Evolutionary conservation across 2,329 filamentous ascomycete genomes (phyloP).

Genomic region (Trichoderma guizhouense): DNA sequence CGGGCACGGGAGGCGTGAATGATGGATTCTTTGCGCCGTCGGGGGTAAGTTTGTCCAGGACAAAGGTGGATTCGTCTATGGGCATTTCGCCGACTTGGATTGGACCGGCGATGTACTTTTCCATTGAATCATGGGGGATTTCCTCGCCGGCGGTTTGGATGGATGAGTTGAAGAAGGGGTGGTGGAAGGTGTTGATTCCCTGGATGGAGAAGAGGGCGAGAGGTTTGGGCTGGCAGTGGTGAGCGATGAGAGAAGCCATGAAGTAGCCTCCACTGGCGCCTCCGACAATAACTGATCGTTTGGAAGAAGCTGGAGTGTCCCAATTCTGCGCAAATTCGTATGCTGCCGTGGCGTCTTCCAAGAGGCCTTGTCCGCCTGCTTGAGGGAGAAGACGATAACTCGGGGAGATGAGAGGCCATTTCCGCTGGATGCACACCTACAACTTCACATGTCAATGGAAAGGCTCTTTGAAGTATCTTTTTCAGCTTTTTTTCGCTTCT

Average conservation of each 20-base stretch:
- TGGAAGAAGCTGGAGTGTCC: slow-evolving; percentile 11
- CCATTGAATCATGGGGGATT: slow-evolving; percentile 27
- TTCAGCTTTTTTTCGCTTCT: background rate
- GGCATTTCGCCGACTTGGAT: slow-evolving; percentile 26
- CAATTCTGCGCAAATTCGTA: slow-evolving; percentile 31
- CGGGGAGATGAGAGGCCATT: slow-evolving; percentile 35
- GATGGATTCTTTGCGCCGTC: slow-evolving; percentile 28
- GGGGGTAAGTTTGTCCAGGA: slow-evolving; percentile 27
- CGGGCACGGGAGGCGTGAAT: slow-evolving; percentile 17
- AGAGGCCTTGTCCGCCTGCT: slow-evolving; percentile 26
- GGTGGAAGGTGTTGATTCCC: slow-evolving; percentile 36
- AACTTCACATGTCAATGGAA: background rate
- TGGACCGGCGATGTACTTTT: slow-evolving; percentile 24
- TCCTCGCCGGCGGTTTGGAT: slow-evolving; percentile 28
- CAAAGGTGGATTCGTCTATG: slow-evolving; percentile 24
- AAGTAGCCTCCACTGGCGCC: slow-evolving; percentile 38
- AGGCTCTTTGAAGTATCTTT: background rate
- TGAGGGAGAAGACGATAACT: slow-evolving; percentile 37
- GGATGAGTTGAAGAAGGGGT: slow-evolving; percentile 37
- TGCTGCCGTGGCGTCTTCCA: slow-evolving; percentile 32
- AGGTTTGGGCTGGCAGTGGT: slow-evolving; percentile 30
- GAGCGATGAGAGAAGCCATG: slow-evolving; percentile 28
- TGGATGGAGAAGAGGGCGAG: slow-evolving; percentile 34
- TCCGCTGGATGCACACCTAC: slow-evolving; percentile 30
- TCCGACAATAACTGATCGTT: slow-evolving; percentile 30